Evolutionary conservation across 2,329 filamentous ascomycete species (phyloP).

Genomic region (Microdochium nivale): DNA sequence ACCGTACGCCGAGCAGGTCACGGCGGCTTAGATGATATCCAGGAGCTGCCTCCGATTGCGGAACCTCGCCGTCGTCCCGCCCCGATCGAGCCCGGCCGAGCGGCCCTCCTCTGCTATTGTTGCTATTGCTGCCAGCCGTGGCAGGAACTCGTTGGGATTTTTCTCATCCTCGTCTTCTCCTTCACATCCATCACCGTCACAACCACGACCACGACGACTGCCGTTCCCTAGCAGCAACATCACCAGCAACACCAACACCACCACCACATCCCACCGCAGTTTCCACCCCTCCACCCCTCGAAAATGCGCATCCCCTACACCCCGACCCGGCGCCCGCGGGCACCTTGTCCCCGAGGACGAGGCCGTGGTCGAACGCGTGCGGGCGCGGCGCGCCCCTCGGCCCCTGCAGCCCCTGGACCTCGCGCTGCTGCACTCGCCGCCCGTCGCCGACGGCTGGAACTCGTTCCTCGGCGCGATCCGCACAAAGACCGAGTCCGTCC

Average conservation of each 20-base stretch:
- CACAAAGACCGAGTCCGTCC: conserved; percentile 36
- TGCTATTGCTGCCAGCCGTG: neutral
- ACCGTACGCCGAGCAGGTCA: no score
- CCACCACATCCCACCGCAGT: neutral
- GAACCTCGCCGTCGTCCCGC: no score
- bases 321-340: conserved; percentile 38
- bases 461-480: conserved; percentile 56
- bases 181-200: neutral
- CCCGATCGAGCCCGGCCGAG: neutral
- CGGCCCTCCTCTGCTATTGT: neutral
- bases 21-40: no score
- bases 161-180: neutral
- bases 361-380: conserved; percentile 55
- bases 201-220: neutral
- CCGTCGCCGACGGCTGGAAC: conserved; percentile 71
- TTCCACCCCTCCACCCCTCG: conserved; percentile 7
- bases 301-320: conserved; percentile 63
- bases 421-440: conserved; percentile 63
- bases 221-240: neutral
- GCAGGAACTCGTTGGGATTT: no score
- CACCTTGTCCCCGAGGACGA: conserved; percentile 34
- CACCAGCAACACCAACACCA: neutral
- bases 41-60: no score
- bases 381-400: conserved; percentile 56
- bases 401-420: conserved; percentile 70